Evolutionary conservation across 345 rosid genomes (phyloP), one percentile per base, ranked within the genome.

Genomic region (Trapa incisa): DNA sequence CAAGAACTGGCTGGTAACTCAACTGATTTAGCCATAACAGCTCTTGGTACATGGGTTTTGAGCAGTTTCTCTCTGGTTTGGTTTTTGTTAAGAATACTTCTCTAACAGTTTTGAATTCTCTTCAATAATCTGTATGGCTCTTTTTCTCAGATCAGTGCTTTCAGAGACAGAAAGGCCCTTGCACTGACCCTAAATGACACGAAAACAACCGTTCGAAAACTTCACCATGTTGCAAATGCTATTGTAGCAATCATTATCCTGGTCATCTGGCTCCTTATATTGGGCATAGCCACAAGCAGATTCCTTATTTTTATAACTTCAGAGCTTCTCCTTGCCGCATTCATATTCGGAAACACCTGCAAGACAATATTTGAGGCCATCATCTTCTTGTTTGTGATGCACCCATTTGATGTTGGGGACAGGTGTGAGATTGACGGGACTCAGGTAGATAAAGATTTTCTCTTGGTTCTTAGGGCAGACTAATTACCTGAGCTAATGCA

Each of bases 391-490:
- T 94, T 94, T 80, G 76, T 87, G 38, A 85, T 89, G 54, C 99
- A 91, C n/a, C 99, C 99, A 3, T 89, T 84, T 47, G 99, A 94
- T 67, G 97, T 94, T 1, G 99, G 99, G 1, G 99, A 94, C 43
- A 70, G 96, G 17, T 91, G 99, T n/a, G 97, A 91, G 79, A 73
- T 91, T 0, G 92, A 94, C 22, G 84, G 89, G n/a, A 75, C 71
- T 3, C 95, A 91, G 96, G 99, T 93, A 77, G 6, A 9, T 15
- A 29, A 15, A 16, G 11, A 22, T 22, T 47, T n/a, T 53, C 15
- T 8, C 4, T 17, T 0, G 52, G 2, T 13, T 47, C 52, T 9
- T 47, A 12, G 7, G 43, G 43, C 43, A 41, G 43, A 41, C 7
- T 22, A 22, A 22, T 22, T 22, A 22, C 29, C 29, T 22, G 29